Conservation (phyloP, 129 eudicot genomes). For the Centaurea solstitialis region DNA sequence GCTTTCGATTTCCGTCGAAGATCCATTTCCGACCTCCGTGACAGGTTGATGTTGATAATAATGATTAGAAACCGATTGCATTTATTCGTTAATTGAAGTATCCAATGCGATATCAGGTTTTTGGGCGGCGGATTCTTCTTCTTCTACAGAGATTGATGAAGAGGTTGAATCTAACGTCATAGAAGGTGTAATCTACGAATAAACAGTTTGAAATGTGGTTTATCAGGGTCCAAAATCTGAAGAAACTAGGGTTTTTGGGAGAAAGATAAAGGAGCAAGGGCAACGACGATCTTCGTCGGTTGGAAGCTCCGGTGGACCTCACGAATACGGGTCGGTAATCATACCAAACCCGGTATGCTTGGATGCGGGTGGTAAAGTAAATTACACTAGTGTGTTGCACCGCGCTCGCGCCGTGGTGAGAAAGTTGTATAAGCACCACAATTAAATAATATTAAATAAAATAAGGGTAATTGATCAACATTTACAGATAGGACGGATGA, state of each 20-base stretch:
- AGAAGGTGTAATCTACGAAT: not conserved
- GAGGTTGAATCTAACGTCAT: conserved; percentile 56
- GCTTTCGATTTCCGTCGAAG: conserved; percentile 24
- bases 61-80: conserved; percentile 15
- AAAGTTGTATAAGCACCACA: no score
- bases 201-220: not conserved
- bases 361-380: no score
- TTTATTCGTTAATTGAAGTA: conserved; percentile 24
- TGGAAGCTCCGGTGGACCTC: conserved; percentile 8
- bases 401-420: no score
- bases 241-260: conserved; percentile 15
- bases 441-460: no score
- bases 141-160: conserved; percentile 40
- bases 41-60: not conserved
- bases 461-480: no score
- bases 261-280: not conserved
- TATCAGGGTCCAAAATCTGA: conserved; percentile 19
- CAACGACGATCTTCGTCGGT: not conserved
- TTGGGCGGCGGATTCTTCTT: conserved; percentile 29
- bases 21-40: conserved; percentile 24
- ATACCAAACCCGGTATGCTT: not conserved
- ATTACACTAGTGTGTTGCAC: no score
- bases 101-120: conserved; percentile 53
- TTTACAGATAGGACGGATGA: no score
- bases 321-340: conserved; percentile 4